Conservation (phyloP, 345 rosid species). For the Linum trigynum region DNA sequence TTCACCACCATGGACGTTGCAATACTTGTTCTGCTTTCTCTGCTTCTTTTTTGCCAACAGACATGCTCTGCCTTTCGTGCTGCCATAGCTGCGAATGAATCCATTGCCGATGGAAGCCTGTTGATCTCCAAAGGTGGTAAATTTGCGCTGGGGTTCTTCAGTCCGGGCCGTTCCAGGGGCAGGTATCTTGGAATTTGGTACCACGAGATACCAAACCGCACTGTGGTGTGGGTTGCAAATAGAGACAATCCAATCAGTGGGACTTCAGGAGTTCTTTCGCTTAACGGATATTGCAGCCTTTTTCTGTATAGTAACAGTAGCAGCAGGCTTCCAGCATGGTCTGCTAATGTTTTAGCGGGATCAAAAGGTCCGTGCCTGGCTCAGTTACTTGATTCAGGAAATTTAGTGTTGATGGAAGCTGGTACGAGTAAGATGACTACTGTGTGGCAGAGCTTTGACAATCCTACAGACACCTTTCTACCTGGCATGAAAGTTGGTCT, state of each 20-base stretch:
- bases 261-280: slow-evolving; percentile 8
- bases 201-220: background rate
- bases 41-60: background rate
- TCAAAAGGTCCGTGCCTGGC: background rate
- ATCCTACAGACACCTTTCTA: slow-evolving; percentile 18
- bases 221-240: slow-evolving; percentile 16
- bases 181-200: slow-evolving; percentile 1
- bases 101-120: slow-evolving; percentile 2
- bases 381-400: slow-evolving; percentile 14
- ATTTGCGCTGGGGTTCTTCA: slow-evolving; percentile 6
- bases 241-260: slow-evolving; percentile 9
- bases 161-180: background rate
- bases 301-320: background rate
- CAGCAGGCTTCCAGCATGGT: slow-evolving; percentile 1
- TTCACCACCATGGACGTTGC: background rate
- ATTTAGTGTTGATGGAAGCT: background rate
- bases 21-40: background rate
- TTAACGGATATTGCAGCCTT: background rate
- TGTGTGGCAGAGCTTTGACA: slow-evolving; percentile 26
- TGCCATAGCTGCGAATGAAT: background rate
- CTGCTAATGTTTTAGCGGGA: background rate
- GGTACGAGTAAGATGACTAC: background rate
- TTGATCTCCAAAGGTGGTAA: background rate
- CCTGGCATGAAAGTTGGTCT: slow-evolving; percentile 18
- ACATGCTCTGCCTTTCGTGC: background rate